Evolutionary conservation across 2,329 filamentous ascomycete species (phyloP).

Genomic region (Thielaviopsis ethacetica): DNA sequence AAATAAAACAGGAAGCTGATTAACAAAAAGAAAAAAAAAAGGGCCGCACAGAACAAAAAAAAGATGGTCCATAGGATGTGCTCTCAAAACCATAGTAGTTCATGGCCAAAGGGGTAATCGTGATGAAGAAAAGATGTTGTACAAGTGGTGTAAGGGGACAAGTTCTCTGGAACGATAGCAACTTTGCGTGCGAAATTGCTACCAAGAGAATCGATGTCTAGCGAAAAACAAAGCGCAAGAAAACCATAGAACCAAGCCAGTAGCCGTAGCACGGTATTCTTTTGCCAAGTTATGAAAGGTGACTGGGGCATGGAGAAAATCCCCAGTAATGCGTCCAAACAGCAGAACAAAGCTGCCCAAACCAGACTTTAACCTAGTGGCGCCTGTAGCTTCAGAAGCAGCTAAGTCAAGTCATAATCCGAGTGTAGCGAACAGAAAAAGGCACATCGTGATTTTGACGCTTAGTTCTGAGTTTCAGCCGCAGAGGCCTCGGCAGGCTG

Average conservation of each 20-base stretch:
- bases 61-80: background rate
- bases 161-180: background rate
- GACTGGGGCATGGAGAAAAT: background rate
- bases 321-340: background rate
- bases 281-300: background rate
- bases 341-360: background rate
- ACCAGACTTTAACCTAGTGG: background rate
- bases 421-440: background rate
- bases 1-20: background rate
- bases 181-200: background rate
- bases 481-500: background rate
- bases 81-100: background rate
- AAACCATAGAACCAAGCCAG: background rate
- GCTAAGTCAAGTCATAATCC: background rate
- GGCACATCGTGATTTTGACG: background rate
- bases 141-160: background rate
- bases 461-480: constrained; percentile 6
- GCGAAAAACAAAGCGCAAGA: background rate
- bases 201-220: background rate
- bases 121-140: background rate
- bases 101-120: background rate
- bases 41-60: background rate
- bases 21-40: background rate
- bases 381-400: background rate
- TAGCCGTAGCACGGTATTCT: too few relatives aligned